Base-by-base conservation (phyloP, 2,329 filamentous ascomycete species). In the Botryotinia convoluta region DNA sequence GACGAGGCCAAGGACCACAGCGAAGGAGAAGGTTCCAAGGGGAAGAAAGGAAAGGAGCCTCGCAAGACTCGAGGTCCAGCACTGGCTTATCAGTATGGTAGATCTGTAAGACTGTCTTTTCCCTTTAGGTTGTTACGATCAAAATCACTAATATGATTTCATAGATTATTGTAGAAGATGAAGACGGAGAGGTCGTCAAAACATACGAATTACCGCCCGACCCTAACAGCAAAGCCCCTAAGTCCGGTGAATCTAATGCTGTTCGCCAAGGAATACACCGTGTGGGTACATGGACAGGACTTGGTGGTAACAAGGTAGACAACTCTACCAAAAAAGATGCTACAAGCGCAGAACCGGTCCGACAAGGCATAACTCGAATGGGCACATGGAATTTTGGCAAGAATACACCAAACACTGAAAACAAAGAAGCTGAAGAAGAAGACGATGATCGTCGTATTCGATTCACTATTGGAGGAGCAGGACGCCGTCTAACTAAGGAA, bases 171-270 rank as follows among this genome's bases (percentile, higher is more conserved):
- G 92, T 97, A 26, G 93, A 97, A 83, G 93, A 97, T 75, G 92
- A 93, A 81, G 91, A 95, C 77, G 93, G 93, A 61, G 93, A 97
- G 81, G 93, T 97, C 45, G 88, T 97, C 80, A 95, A 95, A 84
- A 90, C 93, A 73, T 95, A 94, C 80, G 91, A 95, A 76, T 87
- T 95, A 42, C 91, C 92, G 1, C 82, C 88, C 39, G 76, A 63
- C 37, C 74, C 26, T 74, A 77, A 69, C 10, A 71, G 42, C 42
- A 76, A 71, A 67, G 32, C 61, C 12, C n/a, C 72, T 16, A 69
- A 70, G 60, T 73, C 76, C 2, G 65, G 76, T 26, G 73, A 76
- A 54, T 45, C 69, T 32, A 72, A 74, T 44, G 39, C 73, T 29
- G 75, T 78, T n/a, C 75, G 76, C 10, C 77, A 79, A 76, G 76